phyloP scores from a whole-genome alignment of 495 filamentous ascomycete species.

The Tuber umbilicatum region DNA sequence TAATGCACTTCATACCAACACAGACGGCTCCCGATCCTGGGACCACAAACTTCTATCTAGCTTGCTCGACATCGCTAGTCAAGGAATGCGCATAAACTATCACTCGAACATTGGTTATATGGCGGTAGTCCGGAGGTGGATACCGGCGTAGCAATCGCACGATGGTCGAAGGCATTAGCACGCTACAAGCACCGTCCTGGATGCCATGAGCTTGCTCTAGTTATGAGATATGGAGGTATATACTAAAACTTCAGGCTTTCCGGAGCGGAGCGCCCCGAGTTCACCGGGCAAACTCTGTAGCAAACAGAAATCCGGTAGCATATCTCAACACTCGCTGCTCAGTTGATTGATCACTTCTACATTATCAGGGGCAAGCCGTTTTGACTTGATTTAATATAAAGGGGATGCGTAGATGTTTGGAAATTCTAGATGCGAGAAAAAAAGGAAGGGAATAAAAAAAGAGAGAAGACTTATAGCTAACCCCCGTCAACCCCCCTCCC shows the following conservation, averaged over 20 bases:
- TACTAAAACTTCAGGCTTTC: no score
- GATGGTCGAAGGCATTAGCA: not conserved
- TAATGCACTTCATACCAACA: not conserved
- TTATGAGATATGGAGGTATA: no score
- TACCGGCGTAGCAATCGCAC: not conserved
- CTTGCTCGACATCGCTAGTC: not conserved
- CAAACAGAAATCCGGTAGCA: not conserved
- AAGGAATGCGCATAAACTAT: not conserved
- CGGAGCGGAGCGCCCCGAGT: no score
- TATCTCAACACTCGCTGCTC: not conserved
- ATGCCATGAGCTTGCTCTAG: no score
- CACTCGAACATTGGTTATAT: not conserved
- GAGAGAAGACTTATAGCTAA: not conserved
- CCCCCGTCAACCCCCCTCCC: not conserved
- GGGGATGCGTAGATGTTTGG: not conserved
- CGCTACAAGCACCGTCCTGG: no score
- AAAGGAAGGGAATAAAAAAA: not conserved
- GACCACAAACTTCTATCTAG: not conserved
- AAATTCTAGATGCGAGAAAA: not conserved
- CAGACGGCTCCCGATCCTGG: not conserved
- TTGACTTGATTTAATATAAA: not conserved
- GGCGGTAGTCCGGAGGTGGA: not conserved
- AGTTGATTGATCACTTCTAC: not conserved
- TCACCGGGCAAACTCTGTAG: not conserved
- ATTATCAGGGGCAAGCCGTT: not conserved